Conservation (phyloP, 306 rosid genomes). For the Rosa rugosa region DNA sequence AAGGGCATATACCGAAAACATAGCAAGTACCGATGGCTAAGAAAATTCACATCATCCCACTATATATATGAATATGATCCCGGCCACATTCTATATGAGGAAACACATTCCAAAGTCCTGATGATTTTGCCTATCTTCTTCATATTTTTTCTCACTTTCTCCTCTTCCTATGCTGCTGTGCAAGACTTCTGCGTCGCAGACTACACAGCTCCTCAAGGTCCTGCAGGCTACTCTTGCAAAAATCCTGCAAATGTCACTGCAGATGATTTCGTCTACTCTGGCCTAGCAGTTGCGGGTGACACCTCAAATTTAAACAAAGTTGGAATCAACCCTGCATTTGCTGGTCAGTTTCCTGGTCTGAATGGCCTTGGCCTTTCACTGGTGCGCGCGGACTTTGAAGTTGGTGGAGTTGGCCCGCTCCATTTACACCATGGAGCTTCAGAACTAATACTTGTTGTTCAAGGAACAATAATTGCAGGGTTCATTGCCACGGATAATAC, state of each 20-base stretch:
- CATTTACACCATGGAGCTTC: slow-evolving; percentile 69
- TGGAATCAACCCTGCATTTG: slow-evolving; percentile 37
- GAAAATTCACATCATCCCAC: neutral
- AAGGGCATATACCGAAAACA: neutral
- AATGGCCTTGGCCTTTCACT: slow-evolving; percentile 69
- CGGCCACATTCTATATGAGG: neutral
- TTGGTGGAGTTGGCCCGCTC: slow-evolving; percentile 52
- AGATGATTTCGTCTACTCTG: slow-evolving; percentile 54
- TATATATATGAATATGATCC: neutral
- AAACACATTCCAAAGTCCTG: slow-evolving; percentile 10
- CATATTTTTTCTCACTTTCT: slow-evolving; percentile 29
- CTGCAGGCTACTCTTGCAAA: slow-evolving; percentile 72
- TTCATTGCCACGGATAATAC: slow-evolving; percentile 47
- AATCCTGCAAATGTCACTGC: slow-evolving; percentile 38
- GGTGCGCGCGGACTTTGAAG: slow-evolving; percentile 50
- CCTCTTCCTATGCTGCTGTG: slow-evolving; percentile 49
- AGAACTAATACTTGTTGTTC: slow-evolving; percentile 37
- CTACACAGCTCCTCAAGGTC: slow-evolving; percentile 39
- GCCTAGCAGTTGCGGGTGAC: slow-evolving; percentile 50
- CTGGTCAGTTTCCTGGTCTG: slow-evolving; percentile 30
- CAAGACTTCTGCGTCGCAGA: slow-evolving; percentile 76
- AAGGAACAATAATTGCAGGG: slow-evolving; percentile 54
- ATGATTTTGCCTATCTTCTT: slow-evolving; percentile 38
- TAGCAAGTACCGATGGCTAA: neutral
- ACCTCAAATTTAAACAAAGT: slow-evolving; percentile 60